phyloP scores from a whole-genome alignment of 306 rosid genomes.

The Malus sylvestris region DNA sequence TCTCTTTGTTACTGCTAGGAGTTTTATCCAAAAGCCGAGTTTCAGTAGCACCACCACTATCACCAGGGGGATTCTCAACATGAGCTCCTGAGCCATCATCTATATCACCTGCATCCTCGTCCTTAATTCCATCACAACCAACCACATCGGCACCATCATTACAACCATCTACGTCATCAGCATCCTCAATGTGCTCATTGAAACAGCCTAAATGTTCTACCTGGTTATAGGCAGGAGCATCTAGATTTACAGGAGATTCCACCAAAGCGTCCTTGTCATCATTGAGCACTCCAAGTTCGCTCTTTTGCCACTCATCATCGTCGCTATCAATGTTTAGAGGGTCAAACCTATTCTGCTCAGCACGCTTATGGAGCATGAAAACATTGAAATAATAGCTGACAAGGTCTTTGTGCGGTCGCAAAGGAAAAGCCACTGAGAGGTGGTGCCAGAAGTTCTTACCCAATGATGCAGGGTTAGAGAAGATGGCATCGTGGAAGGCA shows the following conservation, averaged over 20 bases:
- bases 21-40: not conserved
- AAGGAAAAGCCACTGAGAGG: constrained; percentile 23
- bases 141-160: not conserved
- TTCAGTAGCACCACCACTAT: not conserved
- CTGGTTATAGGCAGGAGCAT: constrained; percentile 10
- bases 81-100: constrained; percentile 17
- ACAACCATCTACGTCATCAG: constrained; percentile 11
- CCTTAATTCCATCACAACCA: constrained; percentile 10
- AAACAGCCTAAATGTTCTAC: not conserved
- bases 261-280: constrained; percentile 21
- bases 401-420: constrained; percentile 14
- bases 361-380: constrained; percentile 30
- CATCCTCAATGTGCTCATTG: constrained; percentile 22
- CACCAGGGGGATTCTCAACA: constrained; percentile 9
- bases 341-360: constrained; percentile 28
- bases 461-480: constrained; percentile 26
- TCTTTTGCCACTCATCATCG: constrained; percentile 28
- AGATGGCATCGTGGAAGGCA: constrained; percentile 20
- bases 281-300: constrained; percentile 9
- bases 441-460: constrained; percentile 30
- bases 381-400: constrained; percentile 38
- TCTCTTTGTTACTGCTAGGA: not conserved
- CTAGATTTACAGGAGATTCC: constrained; percentile 22
- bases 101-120: constrained; percentile 20
- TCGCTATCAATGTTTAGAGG: constrained; percentile 29